phyloP scores from a whole-genome alignment of 2,329 filamentous ascomycete genomes.

The Apiospora koreana region DNA sequence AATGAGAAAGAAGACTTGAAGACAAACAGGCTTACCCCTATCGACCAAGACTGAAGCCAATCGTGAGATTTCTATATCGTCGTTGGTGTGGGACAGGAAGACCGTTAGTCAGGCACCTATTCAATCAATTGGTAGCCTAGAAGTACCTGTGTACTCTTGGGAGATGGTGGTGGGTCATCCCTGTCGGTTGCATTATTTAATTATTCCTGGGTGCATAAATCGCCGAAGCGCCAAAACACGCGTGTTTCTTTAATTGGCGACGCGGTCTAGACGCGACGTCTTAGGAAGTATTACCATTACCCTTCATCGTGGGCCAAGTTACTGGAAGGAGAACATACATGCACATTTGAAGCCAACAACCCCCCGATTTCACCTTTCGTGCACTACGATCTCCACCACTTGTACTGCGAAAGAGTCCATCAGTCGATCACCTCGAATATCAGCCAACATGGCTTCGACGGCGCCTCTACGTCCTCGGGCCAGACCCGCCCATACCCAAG shows the following conservation, averaged over 20 bases:
- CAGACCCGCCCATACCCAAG: conserved; percentile 77
- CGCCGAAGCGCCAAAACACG: conserved; percentile 9
- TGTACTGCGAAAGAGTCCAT: neutral
- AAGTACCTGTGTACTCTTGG: neutral
- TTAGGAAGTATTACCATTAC: neutral
- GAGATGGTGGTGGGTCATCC: conserved; percentile 13
- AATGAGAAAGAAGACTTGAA: neutral
- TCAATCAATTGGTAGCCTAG: neutral
- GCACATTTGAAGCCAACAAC: neutral
- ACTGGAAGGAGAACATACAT: conserved; percentile 4
- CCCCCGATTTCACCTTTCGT: neutral
- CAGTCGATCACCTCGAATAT: neutral
- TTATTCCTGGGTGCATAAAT: neutral
- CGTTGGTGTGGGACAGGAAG: neutral
- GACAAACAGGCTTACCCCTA: neutral
- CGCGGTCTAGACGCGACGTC: conserved; percentile 43
- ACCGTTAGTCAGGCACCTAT: neutral
- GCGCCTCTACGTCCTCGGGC: conserved; percentile 55
- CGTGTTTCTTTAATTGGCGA: conserved; percentile 37
- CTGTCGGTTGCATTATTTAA: neutral
- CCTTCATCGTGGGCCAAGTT: neutral
- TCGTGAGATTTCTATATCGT: neutral
- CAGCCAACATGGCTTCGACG: conserved; percentile 38
- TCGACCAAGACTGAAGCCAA: neutral
- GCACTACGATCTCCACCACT: neutral